phyloP scores from a whole-genome alignment of 169 alveolate species.

The Neospora caninum region DNA sequence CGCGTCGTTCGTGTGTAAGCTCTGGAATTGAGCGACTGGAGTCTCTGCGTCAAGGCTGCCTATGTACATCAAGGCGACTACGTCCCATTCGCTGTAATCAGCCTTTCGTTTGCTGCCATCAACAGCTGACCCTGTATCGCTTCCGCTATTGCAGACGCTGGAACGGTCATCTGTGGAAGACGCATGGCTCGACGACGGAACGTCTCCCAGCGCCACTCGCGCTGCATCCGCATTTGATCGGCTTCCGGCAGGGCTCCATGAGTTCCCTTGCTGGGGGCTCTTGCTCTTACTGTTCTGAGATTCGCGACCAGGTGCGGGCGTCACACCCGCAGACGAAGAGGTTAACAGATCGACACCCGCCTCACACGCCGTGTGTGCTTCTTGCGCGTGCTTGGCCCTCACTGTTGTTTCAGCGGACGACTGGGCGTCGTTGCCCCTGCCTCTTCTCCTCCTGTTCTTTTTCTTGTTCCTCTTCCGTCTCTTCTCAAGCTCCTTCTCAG shows the following conservation, averaged over 20 bases:
- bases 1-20: neutral
- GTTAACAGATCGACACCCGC: neutral
- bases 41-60: slow-evolving; percentile 29
- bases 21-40: slow-evolving; percentile 13
- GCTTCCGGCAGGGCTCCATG: neutral
- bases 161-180: neutral
- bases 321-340: neutral
- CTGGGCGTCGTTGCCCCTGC: neutral
- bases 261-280: neutral
- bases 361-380: neutral
- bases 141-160: neutral
- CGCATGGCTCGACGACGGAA: neutral
- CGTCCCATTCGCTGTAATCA: slow-evolving; percentile 37
- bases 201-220: neutral
- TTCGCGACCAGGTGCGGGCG: neutral
- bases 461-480: neutral
- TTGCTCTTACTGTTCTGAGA: neutral
- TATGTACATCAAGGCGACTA: neutral
- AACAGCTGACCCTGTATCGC: neutral
- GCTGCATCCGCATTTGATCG: neutral
- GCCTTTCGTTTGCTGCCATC: neutral
- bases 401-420: neutral
- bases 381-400: neutral
- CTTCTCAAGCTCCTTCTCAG: neutral
- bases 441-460: neutral